These are phyloP conservation scores for Diaporthe sp. DNA, from an alignment of 2,329 filamentous ascomycete genomes.

Conservation along the genomic window DNA sequence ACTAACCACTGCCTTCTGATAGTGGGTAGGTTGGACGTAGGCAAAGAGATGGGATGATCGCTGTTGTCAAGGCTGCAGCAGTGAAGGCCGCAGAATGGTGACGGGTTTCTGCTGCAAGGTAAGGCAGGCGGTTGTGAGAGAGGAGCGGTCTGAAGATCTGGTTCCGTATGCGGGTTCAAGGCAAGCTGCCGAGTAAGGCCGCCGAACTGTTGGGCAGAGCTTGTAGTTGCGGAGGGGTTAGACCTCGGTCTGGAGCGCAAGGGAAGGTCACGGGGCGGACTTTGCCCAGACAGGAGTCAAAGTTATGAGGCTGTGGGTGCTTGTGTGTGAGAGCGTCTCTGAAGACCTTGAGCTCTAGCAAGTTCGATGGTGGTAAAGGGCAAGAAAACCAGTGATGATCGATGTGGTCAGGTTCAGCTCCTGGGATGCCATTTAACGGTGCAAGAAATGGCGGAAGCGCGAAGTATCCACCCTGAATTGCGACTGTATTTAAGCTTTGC, in stretches of 20 bases:
- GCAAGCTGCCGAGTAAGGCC: constrained; percentile 22
- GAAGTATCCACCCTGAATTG: too few species aligned
- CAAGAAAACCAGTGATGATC: too few species aligned
- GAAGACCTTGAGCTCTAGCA: too few species aligned
- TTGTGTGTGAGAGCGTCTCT: background rate
- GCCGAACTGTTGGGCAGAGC: background rate
- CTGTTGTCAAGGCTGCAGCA: background rate
- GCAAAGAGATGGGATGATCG: constrained; percentile 1
- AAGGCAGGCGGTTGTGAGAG: background rate
- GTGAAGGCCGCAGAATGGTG: background rate
- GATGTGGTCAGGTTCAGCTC: background rate
- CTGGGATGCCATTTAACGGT: background rate
- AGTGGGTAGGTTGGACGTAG: background rate
- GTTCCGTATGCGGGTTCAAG: constrained; percentile 35
- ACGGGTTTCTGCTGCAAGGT: background rate
- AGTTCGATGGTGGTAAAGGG: background rate
- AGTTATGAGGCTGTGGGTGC: background rate
- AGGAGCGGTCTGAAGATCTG: constrained; percentile 28
- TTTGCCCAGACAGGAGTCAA: background rate
- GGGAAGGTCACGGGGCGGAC: too few species aligned
- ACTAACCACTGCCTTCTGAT: background rate
- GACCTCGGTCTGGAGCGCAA: background rate
- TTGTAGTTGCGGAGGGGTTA: background rate
- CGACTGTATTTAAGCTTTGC: background rate
- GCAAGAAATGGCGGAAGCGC: background rate